Evolutionary conservation across 371 early-diverging fungal species (phyloP).

Genomic region (Actinomortierella ambigua): DNA sequence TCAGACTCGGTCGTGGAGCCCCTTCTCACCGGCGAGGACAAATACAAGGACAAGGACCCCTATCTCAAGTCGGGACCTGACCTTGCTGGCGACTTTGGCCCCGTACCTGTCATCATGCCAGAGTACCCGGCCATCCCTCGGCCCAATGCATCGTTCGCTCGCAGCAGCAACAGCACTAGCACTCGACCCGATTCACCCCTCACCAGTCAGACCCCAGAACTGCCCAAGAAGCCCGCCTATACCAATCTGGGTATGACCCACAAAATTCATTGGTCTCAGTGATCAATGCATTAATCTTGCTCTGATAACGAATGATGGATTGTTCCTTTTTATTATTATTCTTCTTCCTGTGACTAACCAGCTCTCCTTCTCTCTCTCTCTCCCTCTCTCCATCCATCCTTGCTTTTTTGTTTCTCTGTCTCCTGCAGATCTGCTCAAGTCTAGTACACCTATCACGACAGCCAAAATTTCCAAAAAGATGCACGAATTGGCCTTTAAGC

Average conservation of each 20-base stretch:
- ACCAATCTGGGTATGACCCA: conserved; percentile 56
- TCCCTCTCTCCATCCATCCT: background rate
- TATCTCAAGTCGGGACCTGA: conserved; percentile 21
- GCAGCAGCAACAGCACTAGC: conserved; percentile 16
- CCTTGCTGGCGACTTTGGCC: conserved; percentile 45
- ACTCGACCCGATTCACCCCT: conserved; percentile 31
- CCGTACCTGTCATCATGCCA: conserved; percentile 25
- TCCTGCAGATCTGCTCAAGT: conserved; percentile 68
- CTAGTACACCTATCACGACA: conserved; percentile 77
- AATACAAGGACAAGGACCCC: conserved; percentile 41
- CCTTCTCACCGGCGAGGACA: conserved; percentile 39
- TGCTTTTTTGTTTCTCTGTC: conserved; percentile 14
- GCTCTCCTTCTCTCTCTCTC: background rate
- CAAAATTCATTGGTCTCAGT: background rate
- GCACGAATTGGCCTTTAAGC: conserved; percentile 83
- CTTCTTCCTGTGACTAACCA: conserved; percentile 1
- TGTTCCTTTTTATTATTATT: conserved; percentile 1
- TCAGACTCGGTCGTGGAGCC: conserved; percentile 46
- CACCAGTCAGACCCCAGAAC: conserved; percentile 18
- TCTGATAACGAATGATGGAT: background rate
- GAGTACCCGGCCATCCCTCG: conserved; percentile 14
- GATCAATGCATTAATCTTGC: no score
- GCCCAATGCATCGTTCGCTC: conserved; percentile 28
- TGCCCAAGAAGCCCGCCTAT: conserved; percentile 51
- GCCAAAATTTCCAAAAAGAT: conserved; percentile 88